phyloP scores from a whole-genome alignment of 2,329 filamentous ascomycete species.

The Talaromyces funiculosus region DNA sequence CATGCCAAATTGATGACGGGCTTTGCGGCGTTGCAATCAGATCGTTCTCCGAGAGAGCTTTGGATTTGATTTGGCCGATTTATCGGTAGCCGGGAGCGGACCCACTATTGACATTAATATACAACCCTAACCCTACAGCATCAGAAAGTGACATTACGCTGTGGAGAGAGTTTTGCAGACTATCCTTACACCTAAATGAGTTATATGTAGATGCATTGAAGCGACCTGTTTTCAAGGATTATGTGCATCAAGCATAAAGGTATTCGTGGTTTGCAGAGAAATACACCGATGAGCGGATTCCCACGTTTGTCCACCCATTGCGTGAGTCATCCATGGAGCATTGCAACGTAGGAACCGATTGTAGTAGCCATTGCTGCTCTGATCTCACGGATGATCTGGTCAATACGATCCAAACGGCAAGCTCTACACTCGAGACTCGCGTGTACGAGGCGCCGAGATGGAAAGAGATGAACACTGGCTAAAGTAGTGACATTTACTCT shows the following conservation, averaged over 20 bases:
- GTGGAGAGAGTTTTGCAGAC: not conserved
- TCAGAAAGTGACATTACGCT: not conserved
- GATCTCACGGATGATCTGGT: not conserved
- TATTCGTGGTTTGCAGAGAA: not conserved
- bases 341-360: not conserved
- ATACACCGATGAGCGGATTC: not conserved
- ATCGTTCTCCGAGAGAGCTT: not conserved
- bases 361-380: no score
- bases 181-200: no score
- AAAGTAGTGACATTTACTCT: not conserved
- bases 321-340: not conserved
- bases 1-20: not conserved
- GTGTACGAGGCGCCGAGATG: not conserved
- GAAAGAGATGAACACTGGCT: not conserved
- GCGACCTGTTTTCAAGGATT: not conserved
- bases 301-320: slow-evolving; percentile 2
- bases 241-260: slow-evolving; percentile 1
- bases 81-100: not conserved
- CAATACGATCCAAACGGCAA: not conserved
- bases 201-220: not conserved
- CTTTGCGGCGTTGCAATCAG: not conserved
- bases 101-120: not conserved
- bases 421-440: not conserved
- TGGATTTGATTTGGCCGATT: not conserved
- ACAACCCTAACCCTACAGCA: not conserved